Conservation (phyloP, 495 filamentous ascomycete species). For the Xeromyces bisporus region DNA sequence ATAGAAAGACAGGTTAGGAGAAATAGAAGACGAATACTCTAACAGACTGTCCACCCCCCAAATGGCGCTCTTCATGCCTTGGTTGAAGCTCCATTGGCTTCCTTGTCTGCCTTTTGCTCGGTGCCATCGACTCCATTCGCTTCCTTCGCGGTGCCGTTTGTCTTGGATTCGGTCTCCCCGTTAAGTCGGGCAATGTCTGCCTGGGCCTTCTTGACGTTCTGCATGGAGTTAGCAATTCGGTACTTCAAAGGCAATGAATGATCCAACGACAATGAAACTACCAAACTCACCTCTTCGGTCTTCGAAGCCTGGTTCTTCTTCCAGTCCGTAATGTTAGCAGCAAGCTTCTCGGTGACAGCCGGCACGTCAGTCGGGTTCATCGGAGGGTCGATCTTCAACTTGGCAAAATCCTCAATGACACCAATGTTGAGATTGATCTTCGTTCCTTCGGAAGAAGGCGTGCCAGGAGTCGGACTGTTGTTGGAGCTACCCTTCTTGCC, state of each 20-base stretch:
- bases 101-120: slow-evolving; percentile 40
- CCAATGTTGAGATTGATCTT: slow-evolving; percentile 82
- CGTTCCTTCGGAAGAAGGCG: slow-evolving; percentile 23
- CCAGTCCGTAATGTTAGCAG: slow-evolving; percentile 82
- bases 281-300: slow-evolving; percentile 64
- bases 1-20: too few relatives aligned
- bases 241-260: neutral
- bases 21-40: too few relatives aligned
- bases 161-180: slow-evolving; percentile 21
- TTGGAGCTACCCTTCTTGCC: slow-evolving; percentile 50
- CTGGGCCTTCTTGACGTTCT: slow-evolving; percentile 60
- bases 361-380: slow-evolving; percentile 71
- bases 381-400: slow-evolving; percentile 70
- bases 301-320: slow-evolving; percentile 78
- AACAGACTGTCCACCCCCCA: too few relatives aligned
- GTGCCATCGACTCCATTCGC: slow-evolving; percentile 37
- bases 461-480: slow-evolving; percentile 24
- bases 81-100: slow-evolving; percentile 36
- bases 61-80: slow-evolving; percentile 42
- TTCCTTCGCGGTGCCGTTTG: slow-evolving; percentile 20
- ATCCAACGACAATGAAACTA: slow-evolving; percentile 1
- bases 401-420: slow-evolving; percentile 74
- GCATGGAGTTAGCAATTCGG: slow-evolving; percentile 7
- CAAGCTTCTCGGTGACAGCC: slow-evolving; percentile 64
- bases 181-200: slow-evolving; percentile 52